Conservation (phyloP, 768 basidiomycete species). For the Suillus fuscotomentosus region DNA sequence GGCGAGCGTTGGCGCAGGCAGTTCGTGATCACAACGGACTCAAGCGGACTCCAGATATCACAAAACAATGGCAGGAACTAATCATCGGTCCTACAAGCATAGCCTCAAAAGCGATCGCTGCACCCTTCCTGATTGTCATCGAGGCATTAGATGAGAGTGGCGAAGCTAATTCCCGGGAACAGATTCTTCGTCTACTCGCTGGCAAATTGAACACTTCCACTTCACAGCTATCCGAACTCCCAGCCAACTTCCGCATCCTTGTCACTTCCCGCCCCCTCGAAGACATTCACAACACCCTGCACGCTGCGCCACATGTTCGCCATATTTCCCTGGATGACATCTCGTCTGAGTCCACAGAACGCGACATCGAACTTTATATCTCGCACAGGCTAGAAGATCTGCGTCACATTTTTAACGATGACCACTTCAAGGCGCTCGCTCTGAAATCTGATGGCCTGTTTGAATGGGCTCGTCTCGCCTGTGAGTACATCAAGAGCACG, state of each 20-base stretch:
- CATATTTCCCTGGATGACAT: conserved; percentile 1
- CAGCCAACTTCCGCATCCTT: conserved; percentile 15
- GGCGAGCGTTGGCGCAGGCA: not conserved
- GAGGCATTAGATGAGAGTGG: conserved; percentile 23
- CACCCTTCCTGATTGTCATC: conserved; percentile 24
- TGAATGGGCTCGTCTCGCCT: conserved; percentile 12
- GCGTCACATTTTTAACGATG: not conserved
- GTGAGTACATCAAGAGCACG: not conserved
- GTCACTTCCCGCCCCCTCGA: conserved; percentile 13
- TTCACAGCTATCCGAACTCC: not conserved
- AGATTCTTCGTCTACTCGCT: conserved; percentile 13
- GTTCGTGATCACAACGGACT: not conserved
- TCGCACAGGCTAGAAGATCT: not conserved
- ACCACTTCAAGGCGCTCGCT: not conserved
- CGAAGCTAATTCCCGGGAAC: not conserved
- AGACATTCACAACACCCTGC: conserved; percentile 8
- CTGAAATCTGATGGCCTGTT: conserved; percentile 9
- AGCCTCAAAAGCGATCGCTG: conserved; percentile 5
- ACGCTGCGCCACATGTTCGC: conserved; percentile 1
- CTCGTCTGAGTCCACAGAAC: not conserved
- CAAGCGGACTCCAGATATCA: not conserved
- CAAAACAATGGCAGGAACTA: conserved; percentile 15
- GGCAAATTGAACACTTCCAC: not conserved
- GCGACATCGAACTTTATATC: conserved; percentile 4
- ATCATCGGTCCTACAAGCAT: conserved; percentile 12